Percentiles rank a stretch among this genome's conserved stretches.
Conservation (phyloP, 192 early-diverging fungal genomes). For the Podila epigama region DNA sequence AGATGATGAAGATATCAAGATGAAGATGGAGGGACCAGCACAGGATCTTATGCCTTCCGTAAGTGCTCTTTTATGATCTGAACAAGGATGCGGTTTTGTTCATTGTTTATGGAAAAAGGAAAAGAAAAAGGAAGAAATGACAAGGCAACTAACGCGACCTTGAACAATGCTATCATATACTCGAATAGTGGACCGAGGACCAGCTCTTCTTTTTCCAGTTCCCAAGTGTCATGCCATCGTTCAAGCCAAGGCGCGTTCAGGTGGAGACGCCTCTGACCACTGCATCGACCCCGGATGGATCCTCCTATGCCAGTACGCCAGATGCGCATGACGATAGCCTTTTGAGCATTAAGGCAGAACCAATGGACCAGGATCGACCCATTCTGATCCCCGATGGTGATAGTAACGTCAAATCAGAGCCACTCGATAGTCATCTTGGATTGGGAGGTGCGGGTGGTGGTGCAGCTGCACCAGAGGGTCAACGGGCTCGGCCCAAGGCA, state of each 20-base stretch:
- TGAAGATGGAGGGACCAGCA: conserved; percentile 33
- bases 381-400: conserved; percentile 21
- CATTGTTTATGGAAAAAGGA: background rate
- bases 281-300: conserved; percentile 8
- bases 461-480: conserved; percentile 17
- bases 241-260: conserved; percentile 50
- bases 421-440: conserved; percentile 8
- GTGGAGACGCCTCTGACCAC: conserved; percentile 15
- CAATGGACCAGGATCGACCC: conserved; percentile 28
- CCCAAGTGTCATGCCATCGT: conserved; percentile 63
- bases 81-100: background rate
- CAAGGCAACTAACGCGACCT: no score
- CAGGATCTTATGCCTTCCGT: conserved; percentile 33
- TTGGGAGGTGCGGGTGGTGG: conserved; percentile 1
- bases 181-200: conserved; percentile 36
- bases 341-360: conserved; percentile 34
- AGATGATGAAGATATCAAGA: conserved; percentile 26
- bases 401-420: conserved; percentile 18
- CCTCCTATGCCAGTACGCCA: conserved; percentile 1
- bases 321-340: conserved; percentile 38
- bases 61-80: background rate
- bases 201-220: conserved; percentile 70
- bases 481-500: conserved; percentile 22
- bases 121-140: no score
- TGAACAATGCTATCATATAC: no score